Percentiles rank a stretch among this genome's conserved stretches.
Evolutionary conservation across 768 basidiomycete genomes (phyloP).

Genomic region (Tricholoma terreum): DNA sequence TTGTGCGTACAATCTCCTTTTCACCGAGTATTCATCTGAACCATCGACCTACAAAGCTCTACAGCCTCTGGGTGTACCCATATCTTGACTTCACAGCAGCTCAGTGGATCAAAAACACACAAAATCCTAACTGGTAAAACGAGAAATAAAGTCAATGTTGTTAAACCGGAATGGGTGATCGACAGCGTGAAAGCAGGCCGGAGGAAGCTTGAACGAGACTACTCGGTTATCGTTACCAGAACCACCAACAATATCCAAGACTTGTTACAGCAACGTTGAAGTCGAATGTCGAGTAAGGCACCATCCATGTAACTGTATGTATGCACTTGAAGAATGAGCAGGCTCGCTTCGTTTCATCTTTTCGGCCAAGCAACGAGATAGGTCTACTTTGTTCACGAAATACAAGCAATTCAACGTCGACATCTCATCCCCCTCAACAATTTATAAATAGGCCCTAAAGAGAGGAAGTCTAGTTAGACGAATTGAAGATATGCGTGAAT

Average conservation of each 20-base stretch:
- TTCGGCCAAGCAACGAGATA: too few relatives aligned
- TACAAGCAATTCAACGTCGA: not conserved
- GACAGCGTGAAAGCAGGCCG: slow-evolving; percentile 65
- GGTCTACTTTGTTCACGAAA: not conserved
- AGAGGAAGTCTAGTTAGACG: slow-evolving; percentile 3
- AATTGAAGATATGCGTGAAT: too few relatives aligned
- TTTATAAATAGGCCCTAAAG: not conserved
- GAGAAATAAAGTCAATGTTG: slow-evolving; percentile 52
- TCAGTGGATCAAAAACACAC: slow-evolving; percentile 72
- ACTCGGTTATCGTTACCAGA: slow-evolving; percentile 43
- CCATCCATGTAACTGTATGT: not conserved
- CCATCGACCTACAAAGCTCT: slow-evolving; percentile 34
- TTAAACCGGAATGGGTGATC: slow-evolving; percentile 72
- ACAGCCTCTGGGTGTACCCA: slow-evolving; percentile 69
- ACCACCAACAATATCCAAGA: slow-evolving; percentile 36
- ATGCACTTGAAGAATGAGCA: not conserved
- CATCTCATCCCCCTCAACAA: too few relatives aligned
- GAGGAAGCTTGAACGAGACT: slow-evolving; percentile 57
- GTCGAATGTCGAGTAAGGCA: not conserved
- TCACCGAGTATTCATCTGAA: not conserved
- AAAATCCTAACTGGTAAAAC: slow-evolving; percentile 53
- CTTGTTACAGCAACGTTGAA: slow-evolving; percentile 33
- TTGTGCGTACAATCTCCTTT: slow-evolving; percentile 44
- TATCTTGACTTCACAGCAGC: slow-evolving; percentile 68
- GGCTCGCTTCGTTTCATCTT: not conserved